Percentiles rank a stretch among this genome's conserved stretches.
Conservation (phyloP, 331 rosid genomes). For the Telfairia occidentalis region DNA sequence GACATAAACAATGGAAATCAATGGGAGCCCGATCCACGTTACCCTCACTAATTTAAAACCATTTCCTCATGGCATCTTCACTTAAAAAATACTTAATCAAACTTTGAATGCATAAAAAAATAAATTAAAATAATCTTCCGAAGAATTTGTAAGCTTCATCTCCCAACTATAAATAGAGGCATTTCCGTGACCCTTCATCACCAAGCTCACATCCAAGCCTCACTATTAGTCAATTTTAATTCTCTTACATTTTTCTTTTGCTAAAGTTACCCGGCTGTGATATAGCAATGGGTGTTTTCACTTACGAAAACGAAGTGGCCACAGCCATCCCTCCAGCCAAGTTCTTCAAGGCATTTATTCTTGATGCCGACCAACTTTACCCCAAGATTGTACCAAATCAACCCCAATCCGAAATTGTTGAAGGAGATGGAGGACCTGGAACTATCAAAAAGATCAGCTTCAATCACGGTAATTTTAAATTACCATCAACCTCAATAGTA, state of each 20-base stretch:
- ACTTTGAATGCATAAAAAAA: neutral
- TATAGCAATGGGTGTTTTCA: constrained; percentile 33
- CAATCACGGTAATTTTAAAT: constrained; percentile 10
- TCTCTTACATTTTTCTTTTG: neutral
- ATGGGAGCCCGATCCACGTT: neutral
- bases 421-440: constrained; percentile 68
- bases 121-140: neutral
- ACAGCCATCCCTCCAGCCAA: constrained; percentile 30
- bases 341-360: constrained; percentile 53
- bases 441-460: constrained; percentile 47
- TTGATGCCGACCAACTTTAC: constrained; percentile 38
- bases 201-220: neutral
- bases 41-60: no score
- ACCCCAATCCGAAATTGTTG: constrained; percentile 23
- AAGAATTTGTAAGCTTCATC: neutral
- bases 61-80: neutral
- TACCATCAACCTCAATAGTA: neutral
- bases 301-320: constrained; percentile 17
- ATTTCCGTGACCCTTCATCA: neutral
- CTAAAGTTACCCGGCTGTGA: neutral
- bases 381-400: constrained; percentile 33
- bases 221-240: neutral
- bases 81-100: neutral
- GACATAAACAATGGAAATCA: neutral
- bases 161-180: neutral